Base-by-base conservation (phyloP, 2,329 filamentous ascomycete species). In the Alternaria sp. region DNA sequence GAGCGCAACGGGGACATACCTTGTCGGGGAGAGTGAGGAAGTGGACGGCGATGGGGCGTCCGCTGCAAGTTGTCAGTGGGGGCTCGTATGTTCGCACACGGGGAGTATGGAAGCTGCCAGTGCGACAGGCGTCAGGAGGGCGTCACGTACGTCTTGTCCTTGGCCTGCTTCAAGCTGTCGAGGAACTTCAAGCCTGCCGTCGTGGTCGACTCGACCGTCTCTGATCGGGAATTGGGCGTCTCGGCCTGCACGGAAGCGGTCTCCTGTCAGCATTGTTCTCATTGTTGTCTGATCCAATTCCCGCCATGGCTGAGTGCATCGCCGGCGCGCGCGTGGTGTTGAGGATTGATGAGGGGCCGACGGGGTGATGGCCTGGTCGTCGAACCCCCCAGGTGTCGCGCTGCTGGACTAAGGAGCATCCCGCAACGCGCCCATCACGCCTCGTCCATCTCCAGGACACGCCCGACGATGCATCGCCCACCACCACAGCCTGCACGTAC, bases 111-210 rank as follows among this genome's bases (percentile, higher is more conserved):
- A 45, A 50, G 62, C 44, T 58, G 61, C 43, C 44, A 45, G 43
- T 47, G 47, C 26, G 28, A 55, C 44, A 25, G 60, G 47, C 21
- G 45, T 49, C 10, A 49, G 15, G 15, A 47, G 58, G 25, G 61
- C 63, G 67, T 64, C 62, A 83, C 87, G 74, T 85, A 95, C 92
- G 87, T 92, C 83, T 96, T 96, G 79, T 96, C 93, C 66, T 89
- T 88, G 21, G 92, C 93, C 67, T 88, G 86, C 71, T 90, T 90
- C 74, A 97, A 87, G 75, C 90, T 89, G 57, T 92, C 89, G 47
- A 96, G 82, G 74, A 96, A 91, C 68, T 86, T 87, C 71, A 92
- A 81, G 40, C 93, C 93, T 73, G 89, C 87, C 59, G 89, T 86
- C 13, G 89, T 90, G 3, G 91, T 94, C 15, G 89, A 89, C 76